Percentiles rank a stretch among this genome's conserved stretches.
These are phyloP conservation scores for Albizia julibrissin DNA, from an alignment of 306 rosid species.

Conservation along the genomic window DNA sequence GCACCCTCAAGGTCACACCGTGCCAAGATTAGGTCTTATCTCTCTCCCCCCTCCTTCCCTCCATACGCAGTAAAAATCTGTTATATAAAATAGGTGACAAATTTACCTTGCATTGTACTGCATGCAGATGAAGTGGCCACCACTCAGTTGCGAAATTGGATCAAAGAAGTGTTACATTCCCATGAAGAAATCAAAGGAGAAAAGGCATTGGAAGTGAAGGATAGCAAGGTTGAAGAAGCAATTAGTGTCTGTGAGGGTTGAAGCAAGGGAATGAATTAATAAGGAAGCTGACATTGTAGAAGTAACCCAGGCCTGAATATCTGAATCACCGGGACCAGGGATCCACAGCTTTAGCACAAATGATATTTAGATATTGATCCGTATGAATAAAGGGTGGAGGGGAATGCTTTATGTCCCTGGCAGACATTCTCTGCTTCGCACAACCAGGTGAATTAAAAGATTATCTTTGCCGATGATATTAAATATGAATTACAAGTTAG, in stretches of 20 bases:
- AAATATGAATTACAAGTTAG: not conserved
- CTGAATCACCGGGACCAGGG: not conserved
- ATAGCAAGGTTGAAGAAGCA: slow-evolving; percentile 28
- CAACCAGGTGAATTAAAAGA: slow-evolving; percentile 4
- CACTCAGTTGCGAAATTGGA: slow-evolving; percentile 49
- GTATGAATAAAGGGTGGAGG: not conserved
- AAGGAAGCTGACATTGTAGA: slow-evolving; percentile 10
- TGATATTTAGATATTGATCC: not conserved
- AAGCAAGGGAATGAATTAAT: slow-evolving; percentile 15
- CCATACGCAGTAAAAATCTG: not conserved
- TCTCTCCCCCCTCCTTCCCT: not conserved
- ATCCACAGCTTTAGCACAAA: not conserved
- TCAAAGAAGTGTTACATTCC: slow-evolving; percentile 24
- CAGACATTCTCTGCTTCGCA: not conserved
- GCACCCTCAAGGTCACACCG: slow-evolving; percentile 92
- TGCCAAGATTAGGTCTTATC: slow-evolving; percentile 71
- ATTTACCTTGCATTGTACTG: slow-evolving; percentile 1
- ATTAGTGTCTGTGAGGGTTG: slow-evolving; percentile 30
- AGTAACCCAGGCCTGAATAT: slow-evolving; percentile 32
- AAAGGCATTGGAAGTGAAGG: slow-evolving; percentile 21
- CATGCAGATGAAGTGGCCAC: slow-evolving; percentile 64
- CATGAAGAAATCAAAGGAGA: slow-evolving; percentile 32
- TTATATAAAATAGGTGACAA: not conserved
- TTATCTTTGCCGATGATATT: not conserved
- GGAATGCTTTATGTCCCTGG: not conserved